Evolutionary conservation across 2,329 filamentous ascomycete species (phyloP), one percentile per base, ranked within the genome.

Genomic region (Ramichloridium luteum): DNA sequence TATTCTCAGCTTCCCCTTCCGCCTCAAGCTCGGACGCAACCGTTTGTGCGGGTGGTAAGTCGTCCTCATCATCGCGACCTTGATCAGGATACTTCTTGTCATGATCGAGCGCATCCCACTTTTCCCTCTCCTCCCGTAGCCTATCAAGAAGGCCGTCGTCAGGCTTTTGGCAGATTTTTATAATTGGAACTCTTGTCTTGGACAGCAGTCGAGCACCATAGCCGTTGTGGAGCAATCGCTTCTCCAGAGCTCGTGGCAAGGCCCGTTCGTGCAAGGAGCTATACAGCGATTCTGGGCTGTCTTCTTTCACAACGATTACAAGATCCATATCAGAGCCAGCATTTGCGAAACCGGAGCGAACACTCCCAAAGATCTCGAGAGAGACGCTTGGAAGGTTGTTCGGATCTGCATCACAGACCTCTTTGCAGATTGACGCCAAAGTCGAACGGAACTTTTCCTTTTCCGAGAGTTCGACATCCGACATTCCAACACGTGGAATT

Each of bases 291-390:
- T 34, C 37, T 5, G 44, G 39, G 23, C 31, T 37, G 5, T 44
- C 34, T 13, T 49, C 43, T 31, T 49, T 72, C 1, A 80, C 78
- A 4, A 90, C 62, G 18, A 93, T 68, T 6, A 78, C 80, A 16
- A 93, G 69, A 55, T 94, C 86, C 78, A 93, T 84, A 48, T 93
- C 85, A 1, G 85, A 88, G n/a, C 75, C 74, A 46, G 80, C 80
- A 8, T 81, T 84, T 3, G 82, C 86, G 57, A 93, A 93, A 0
- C 85, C 85, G 9, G 84, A 86, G 13, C 73, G 72, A 28, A 92
- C 64, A 51, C 84, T 92, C 4, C 84, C 85, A 50, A 90, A 92
- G 47, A 78, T 83, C 45, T 74, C 74, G 10, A 92, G 62, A 32
- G n/a, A 88, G 68, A 31, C 69, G 70, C 6, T 60, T 50, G 14